Evolutionary conservation across 2,329 filamentous ascomycete genomes (phyloP).

Genomic region (Neofusicoccum ribis): DNA sequence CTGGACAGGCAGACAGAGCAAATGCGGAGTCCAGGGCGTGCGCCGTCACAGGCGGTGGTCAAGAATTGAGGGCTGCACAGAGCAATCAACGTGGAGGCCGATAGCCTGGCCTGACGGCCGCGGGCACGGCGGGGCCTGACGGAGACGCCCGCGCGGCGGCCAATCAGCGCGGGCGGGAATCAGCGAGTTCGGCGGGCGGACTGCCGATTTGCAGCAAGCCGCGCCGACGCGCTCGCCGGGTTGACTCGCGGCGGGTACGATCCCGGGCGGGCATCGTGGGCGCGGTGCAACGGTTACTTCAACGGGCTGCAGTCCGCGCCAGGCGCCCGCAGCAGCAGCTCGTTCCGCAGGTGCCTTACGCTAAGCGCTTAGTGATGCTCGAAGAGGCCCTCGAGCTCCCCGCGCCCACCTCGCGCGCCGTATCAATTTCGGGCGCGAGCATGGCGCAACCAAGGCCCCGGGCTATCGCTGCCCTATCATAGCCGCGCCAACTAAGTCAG

Average conservation of each 20-base stretch:
- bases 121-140: background rate
- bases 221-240: background rate
- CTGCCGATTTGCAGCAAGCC: background rate
- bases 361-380: constrained; percentile 17
- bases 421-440: constrained; percentile 16
- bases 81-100: background rate
- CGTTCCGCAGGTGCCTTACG: constrained; percentile 11
- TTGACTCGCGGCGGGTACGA: constrained; percentile 1
- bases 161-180: background rate
- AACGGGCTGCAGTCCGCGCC: constrained; percentile 5
- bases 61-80: background rate
- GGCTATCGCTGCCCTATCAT: constrained; percentile 20
- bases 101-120: background rate
- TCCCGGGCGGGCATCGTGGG: background rate
- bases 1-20: background rate
- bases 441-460: constrained; percentile 4
- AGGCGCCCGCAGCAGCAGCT: background rate
- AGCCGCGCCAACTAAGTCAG: background rate
- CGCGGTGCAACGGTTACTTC: constrained; percentile 8
- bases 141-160: background rate
- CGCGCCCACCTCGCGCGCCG: background rate
- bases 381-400: background rate
- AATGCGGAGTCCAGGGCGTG: background rate
- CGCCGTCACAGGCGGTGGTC: too few species aligned
- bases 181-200: background rate